Percentiles rank a stretch among this genome's conserved stretches.
phyloP scores from a whole-genome alignment of 2,329 filamentous ascomycete species.

The Botryotinia calthae region DNA sequence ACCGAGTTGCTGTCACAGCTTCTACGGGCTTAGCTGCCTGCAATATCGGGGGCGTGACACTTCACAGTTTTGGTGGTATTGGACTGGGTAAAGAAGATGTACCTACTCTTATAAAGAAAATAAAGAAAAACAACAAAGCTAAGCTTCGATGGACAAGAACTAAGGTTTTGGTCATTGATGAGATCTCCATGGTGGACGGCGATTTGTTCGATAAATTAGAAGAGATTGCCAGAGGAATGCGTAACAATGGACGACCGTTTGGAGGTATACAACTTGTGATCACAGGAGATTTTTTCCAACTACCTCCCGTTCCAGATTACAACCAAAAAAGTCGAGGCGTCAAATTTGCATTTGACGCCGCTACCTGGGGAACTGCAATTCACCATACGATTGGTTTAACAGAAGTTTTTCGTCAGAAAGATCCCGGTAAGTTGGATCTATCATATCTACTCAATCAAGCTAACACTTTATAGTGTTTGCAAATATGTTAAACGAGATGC shows the following conservation, averaged over 20 bases:
- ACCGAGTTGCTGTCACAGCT: conserved; percentile 87
- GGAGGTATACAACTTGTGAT: conserved; percentile 95
- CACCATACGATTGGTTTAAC: conserved; percentile 94
- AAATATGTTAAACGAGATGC: conserved; percentile 96
- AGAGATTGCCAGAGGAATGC: conserved; percentile 76
- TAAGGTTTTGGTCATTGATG: conserved; percentile 85
- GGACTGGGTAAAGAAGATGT: conserved; percentile 89
- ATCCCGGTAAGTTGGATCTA: conserved; percentile 54
- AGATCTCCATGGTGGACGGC: conserved; percentile 97
- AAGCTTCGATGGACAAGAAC: conserved; percentile 86
- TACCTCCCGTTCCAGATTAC: conserved; percentile 86
- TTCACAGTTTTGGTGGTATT: conserved; percentile 95
- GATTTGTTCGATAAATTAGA: conserved; percentile 96
- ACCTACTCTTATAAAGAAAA: conserved; percentile 80
- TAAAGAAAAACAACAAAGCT: conserved; percentile 82
- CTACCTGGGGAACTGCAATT: conserved; percentile 88
- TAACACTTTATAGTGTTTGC: conserved; percentile 66
- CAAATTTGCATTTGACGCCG: conserved; percentile 91
- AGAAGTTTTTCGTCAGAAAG: conserved; percentile 93
- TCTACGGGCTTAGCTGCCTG: conserved; percentile 95
- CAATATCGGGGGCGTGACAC: conserved; percentile 91
- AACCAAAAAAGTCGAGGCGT: conserved; percentile 55
- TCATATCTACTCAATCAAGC: conserved; percentile 8
- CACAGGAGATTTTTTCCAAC: conserved; percentile 96
- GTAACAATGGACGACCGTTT: conserved; percentile 89